Base-by-base conservation (phyloP, 1,284 basidiomycete species). In the Tranzscheliella williamsii region DNA sequence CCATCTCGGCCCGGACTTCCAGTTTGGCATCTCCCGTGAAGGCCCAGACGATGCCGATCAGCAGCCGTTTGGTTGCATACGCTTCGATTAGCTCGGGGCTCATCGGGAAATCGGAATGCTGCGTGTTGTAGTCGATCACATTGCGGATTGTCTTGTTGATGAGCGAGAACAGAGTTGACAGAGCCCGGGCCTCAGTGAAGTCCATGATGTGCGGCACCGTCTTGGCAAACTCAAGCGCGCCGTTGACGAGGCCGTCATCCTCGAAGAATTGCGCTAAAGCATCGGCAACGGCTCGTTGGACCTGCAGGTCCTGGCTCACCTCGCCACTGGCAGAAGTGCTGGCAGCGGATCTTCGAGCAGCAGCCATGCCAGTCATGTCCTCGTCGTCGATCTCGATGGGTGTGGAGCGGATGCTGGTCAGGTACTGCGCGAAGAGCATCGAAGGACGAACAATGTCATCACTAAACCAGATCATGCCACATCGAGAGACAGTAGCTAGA, bases 391-490 rank as follows among this genome's bases (percentile, higher is more conserved):
- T 87, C 69, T 91, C 91, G 66, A 98, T 80, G n/a, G 91, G 85
- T 4, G 87, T 82, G 5, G 85, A 82, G 0, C 86, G 83, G 24
- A 97, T 82, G 0, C 86, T 86, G 38, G 85, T 84, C 36, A 99
- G 85, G 74, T 96, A 94, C 76, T 96, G 85, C 37, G 84, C 84
- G 79, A 89, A 96, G 24, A 96, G 85, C 95, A 98, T 97, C 4
- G 83, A 81, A 3, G 91, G 86, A 58, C 90, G 86, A 24, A 99
- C 86, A 38, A 94, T 87, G 60, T 96, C 92, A 54, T 96, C 91
- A 76, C 91, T 96, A 81, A 99, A 99, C 95, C 95, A 99, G 72
- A 99, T 94, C 95, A 99, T 99, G 78, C 95, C 95, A 78, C 95
- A 99, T 47, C 95, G 93, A 85, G 91, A 95, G 81, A 99, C 96